Evolutionary conservation across 164 flowering plant species (phyloP).

Genomic region (Vitis riparia): DNA sequence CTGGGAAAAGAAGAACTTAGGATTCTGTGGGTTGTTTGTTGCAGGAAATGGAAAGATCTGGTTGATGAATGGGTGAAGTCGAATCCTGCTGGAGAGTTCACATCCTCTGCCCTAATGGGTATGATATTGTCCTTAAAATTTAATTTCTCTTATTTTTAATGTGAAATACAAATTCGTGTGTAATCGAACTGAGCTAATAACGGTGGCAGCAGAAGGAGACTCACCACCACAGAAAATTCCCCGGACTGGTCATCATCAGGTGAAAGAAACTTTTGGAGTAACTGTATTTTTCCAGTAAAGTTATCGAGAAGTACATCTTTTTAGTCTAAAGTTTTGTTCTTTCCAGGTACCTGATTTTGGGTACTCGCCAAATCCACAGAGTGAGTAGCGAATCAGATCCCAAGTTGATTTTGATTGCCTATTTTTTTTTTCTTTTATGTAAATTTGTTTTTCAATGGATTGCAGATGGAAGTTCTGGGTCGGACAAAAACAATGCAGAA

Average conservation of each 20-base stretch:
- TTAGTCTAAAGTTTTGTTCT: conserved; percentile 19
- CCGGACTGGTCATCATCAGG: conserved; percentile 67
- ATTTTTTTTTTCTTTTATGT: not conserved
- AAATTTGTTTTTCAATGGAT: not conserved
- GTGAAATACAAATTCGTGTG: not conserved
- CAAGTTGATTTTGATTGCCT: conserved; percentile 1
- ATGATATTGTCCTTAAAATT: not conserved
- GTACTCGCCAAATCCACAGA: conserved; percentile 70
- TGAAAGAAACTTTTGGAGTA: conserved; percentile 19
- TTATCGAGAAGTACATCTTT: conserved; percentile 5
- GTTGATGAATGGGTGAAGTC: conserved; percentile 94
- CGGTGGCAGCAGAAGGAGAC: conserved; percentile 62
- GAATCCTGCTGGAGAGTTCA: conserved; percentile 43
- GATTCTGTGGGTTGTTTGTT: conserved; percentile 9
- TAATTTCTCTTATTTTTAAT: not conserved
- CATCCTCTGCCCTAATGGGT: conserved; percentile 50
- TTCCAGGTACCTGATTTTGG: conserved; percentile 79
- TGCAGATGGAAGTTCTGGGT: conserved; percentile 66
- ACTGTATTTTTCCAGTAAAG: conserved; percentile 2
- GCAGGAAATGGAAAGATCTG: conserved; percentile 90
- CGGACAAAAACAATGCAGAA: conserved; percentile 57
- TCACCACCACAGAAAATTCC: conserved; percentile 63
- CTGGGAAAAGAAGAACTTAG: conserved; percentile 1
- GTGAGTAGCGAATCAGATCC: conserved; percentile 56
- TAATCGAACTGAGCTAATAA: conserved; percentile 6